Evolutionary conservation across 1,284 basidiomycete genomes (phyloP), one percentile per base, ranked within the genome.

Genomic region (Puccinia horiana): DNA sequence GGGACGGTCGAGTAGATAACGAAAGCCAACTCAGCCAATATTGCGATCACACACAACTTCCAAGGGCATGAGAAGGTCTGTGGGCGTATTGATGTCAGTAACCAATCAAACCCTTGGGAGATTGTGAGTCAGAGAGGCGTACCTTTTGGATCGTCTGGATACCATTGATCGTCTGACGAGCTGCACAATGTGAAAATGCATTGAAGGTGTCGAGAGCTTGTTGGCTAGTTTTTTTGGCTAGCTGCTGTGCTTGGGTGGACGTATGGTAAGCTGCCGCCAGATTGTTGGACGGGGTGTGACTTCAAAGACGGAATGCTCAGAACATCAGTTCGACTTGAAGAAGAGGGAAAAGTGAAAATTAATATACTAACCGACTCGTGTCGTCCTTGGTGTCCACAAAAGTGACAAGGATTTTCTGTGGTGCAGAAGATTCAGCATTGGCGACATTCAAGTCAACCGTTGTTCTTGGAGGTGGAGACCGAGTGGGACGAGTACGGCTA

Each of bases 21-120:
- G 65, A 69, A 79, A 37, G 47, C 32, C 65, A 79, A 70, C 37
- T 79, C 77, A n/a, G 77, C 77, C 63, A 79, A 70, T 44, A 70
- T 70, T 16, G 63, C 37, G 49, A 79, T 63, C 42, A 67, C 49
- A 35, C 77, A 79, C 29, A 79, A 52, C 20, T 79, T 79, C 77
- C 77, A 79, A 29, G 77, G 77, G 42, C 37, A 79, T 26, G 77
- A 79, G 23, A 79, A 70, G 23, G 65, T 56, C 77, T 79, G 49
- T 29, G 37, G 0, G 26, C 14, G 16, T 12, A 29, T 40, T 16
- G 14, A 0, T 16, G 67, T 79, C 37, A 79, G 49, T 29, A 8
- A 32, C 37, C n/a, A 44, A 42, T 40, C 18, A 32, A 32, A 23
- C 20, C 16, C n/a, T n/a, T 56, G 49, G 11, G 9, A 40, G 14